Conservation (phyloP, 345 rosid genomes). For the Draba incana region DNA sequence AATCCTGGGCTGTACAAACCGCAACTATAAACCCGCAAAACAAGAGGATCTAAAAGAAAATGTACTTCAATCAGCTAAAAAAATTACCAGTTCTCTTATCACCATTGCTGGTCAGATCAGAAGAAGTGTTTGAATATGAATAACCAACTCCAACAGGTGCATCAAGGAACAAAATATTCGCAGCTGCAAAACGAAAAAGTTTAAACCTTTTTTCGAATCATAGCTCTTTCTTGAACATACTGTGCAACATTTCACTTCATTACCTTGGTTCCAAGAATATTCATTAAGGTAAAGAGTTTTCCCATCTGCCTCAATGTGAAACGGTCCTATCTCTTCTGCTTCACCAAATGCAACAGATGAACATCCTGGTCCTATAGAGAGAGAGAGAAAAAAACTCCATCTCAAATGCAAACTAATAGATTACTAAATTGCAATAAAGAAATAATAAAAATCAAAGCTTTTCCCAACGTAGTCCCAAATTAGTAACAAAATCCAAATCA, state of each 20-base stretch:
- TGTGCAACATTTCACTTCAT: not conserved
- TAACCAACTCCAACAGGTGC: slow-evolving; percentile 96
- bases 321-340: slow-evolving; percentile 96
- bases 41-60: slow-evolving; percentile 11
- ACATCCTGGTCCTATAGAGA: slow-evolving; percentile 86
- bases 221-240: not conserved
- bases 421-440: slow-evolving; percentile 15
- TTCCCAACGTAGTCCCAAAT: not conserved
- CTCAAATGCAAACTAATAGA: slow-evolving; percentile 4
- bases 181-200: slow-evolving; percentile 53
- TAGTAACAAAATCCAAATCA: slow-evolving; percentile 6
- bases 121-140: slow-evolving; percentile 86
- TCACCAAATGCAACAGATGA: slow-evolving; percentile 85
- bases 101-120: slow-evolving; percentile 57
- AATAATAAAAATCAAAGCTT: not conserved
- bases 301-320: slow-evolving; percentile 80
- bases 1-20: slow-evolving; percentile 68
- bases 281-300: slow-evolving; percentile 78
- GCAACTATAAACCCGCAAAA: slow-evolving; percentile 17
- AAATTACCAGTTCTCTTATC: slow-evolving; percentile 67
- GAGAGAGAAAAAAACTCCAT: not conserved
- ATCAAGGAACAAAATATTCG: slow-evolving; percentile 82
- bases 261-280: slow-evolving; percentile 94
- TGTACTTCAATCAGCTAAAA: slow-evolving; percentile 34
- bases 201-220: slow-evolving; percentile 15